Base-by-base conservation (phyloP, 768 basidiomycete species). In the Russula ochroleuca region DNA sequence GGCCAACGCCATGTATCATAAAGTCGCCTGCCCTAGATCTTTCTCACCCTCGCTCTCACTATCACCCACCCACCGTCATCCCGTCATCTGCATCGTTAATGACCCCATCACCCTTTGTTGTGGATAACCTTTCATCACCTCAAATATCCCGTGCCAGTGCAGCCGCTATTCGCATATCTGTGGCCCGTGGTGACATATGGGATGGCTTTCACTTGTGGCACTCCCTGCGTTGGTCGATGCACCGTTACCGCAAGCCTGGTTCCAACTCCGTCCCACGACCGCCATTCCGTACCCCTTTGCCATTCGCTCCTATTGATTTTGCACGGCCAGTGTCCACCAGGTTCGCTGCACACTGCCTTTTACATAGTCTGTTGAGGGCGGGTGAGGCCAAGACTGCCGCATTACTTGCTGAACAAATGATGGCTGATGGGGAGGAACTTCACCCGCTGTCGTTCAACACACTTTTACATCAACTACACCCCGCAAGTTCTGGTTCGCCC, bases 281-380 rank as follows among this genome's bases (percentile, higher is more conserved):
- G 15, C 50, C 45, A 53, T 58, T 68, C 61, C 51, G 17, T 15
- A 52, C 63, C 66, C 23, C 73, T 70, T 31, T 59, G 11, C 65
- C 72, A 17, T 82, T 78, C 63, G 69, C 75, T 21, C 76, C 77
- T 1, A 76, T 84, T 57, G 73, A 78, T 17, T 84, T 87, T 65
- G 77, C 78, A 53, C 74, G 72, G 40, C 72, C 78, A 0, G 74
- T 88, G 11, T 81, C 88, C 28, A 80, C 83, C 3, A 83, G 83
- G 23, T 75, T 91, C 3, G 74, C 85, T 19, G 80, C 83, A 0
- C 89, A 92, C 67, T 75, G 78, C 31, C 77, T 92, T 45, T 67
- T 92, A 11, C 90, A 92, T 55, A 78, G 80, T 35, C 77, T 90
- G 43, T 70, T 91, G 23, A 84, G 86, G 55, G 65, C 74, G 8